These are phyloP conservation scores for Vitis amurensis DNA, from an alignment of 164 flowering plant genomes.

Conservation along the genomic window DNA sequence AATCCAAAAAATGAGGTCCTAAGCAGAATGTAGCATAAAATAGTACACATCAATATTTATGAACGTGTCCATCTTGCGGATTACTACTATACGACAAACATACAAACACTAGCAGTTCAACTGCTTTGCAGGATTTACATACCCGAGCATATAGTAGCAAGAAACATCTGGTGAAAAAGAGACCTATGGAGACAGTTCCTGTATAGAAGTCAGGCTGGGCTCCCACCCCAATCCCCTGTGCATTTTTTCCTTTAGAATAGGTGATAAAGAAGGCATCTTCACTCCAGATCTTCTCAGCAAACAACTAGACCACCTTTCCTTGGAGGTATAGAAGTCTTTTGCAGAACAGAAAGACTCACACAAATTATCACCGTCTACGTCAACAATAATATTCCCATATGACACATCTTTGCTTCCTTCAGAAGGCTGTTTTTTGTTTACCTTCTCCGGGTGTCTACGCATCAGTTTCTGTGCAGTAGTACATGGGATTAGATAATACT, in stretches of 20 bases:
- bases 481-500: conserved; percentile 47
- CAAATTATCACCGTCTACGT: conserved; percentile 9
- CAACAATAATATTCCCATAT: conserved; percentile 14
- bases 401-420: conserved; percentile 13
- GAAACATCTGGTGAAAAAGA: background rate
- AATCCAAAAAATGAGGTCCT: no score
- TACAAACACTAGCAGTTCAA: background rate
- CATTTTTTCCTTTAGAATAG: conserved; percentile 38
- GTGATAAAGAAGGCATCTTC: conserved; percentile 57
- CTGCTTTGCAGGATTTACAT: background rate
- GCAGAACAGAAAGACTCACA: conserved; percentile 44
- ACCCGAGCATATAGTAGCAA: conserved; percentile 3
- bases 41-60: background rate
- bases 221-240: conserved; percentile 45
- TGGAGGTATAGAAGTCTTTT: conserved; percentile 40
- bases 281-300: conserved; percentile 5
- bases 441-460: conserved; percentile 23
- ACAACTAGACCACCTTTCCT: conserved; percentile 27
- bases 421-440: conserved; percentile 7
- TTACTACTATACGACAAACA: background rate
- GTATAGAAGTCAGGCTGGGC: conserved; percentile 55
- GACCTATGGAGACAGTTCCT: conserved; percentile 58
- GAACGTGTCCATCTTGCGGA: background rate
- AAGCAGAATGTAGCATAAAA: no score
- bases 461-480: conserved; percentile 49